Percentiles rank a stretch among this genome's conserved stretches.
Evolutionary conservation across 805 yeast species (phyloP).

Genomic region (Cyberlindnera samutprakarnensis): DNA sequence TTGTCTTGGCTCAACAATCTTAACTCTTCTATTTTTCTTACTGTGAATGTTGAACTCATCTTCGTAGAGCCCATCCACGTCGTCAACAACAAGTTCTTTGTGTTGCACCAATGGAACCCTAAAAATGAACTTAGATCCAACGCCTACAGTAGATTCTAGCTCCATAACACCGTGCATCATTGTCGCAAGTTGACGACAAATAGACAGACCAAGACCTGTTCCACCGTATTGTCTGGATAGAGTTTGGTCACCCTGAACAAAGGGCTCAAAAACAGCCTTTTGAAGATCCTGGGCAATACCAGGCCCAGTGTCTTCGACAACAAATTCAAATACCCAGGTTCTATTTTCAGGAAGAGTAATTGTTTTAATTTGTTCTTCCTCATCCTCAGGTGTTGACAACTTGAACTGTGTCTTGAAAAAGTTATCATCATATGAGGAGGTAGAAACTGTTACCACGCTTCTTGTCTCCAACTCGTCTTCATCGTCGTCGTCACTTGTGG

Average conservation of each 20-base stretch:
- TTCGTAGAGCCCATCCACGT: slow-evolving; percentile 37
- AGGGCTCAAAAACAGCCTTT: slow-evolving; percentile 86
- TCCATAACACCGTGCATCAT: slow-evolving; percentile 87
- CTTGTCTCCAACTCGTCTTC: slow-evolving; percentile 9
- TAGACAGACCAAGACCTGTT: slow-evolving; percentile 86
- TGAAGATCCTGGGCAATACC: slow-evolving; percentile 84
- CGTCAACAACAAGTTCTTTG: slow-evolving; percentile 24
- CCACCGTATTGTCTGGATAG: slow-evolving; percentile 90
- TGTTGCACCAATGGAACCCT: slow-evolving; percentile 66
- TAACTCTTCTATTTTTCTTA: slow-evolving; percentile 40
- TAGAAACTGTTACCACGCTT: slow-evolving; percentile 17
- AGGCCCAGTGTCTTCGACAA: slow-evolving; percentile 87
- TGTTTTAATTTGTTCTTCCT: slow-evolving; percentile 15
- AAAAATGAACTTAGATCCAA: slow-evolving; percentile 80
- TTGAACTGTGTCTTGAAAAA: slow-evolving; percentile 36
- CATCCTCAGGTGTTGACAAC: slow-evolving; percentile 16
- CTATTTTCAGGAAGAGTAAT: slow-evolving; percentile 20
- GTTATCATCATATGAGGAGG: slow-evolving; percentile 35
- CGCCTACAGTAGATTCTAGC: slow-evolving; percentile 65
- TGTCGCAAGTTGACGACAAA: slow-evolving; percentile 83
- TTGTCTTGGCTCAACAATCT: slow-evolving; percentile 23
- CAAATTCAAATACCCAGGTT: slow-evolving; percentile 45
- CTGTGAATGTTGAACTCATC: slow-evolving; percentile 61
- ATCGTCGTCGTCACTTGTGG: slow-evolving; percentile 7
- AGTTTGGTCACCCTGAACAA: slow-evolving; percentile 95